phyloP scores from a whole-genome alignment of 768 basidiomycete species.

The Lentinula aciculospora region DNA sequence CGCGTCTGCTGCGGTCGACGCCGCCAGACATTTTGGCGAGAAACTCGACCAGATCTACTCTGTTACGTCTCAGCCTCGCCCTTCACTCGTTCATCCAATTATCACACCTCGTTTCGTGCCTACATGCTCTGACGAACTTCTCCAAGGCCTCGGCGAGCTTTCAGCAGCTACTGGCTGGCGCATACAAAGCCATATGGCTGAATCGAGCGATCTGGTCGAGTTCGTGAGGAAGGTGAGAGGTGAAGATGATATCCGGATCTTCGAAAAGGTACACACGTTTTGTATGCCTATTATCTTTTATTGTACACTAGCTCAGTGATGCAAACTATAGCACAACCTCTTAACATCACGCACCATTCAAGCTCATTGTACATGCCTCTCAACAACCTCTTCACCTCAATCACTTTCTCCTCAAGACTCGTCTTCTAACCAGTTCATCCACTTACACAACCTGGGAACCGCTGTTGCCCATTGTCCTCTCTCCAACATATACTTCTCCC shows the following conservation, averaged over 20 bases:
- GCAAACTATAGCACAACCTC: too few relatives aligned
- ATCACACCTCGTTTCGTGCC: slow-evolving; percentile 89
- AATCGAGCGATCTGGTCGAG: slow-evolving; percentile 70
- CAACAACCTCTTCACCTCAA: slow-evolving; percentile 54
- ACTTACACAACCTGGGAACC: slow-evolving; percentile 43
- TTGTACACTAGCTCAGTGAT: too few relatives aligned
- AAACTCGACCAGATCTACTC: slow-evolving; percentile 31
- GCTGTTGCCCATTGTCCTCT: slow-evolving; percentile 85
- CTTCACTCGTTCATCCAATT: slow-evolving; percentile 69
- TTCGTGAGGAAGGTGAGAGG: slow-evolving; percentile 61
- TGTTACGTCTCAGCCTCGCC: slow-evolving; percentile 32
- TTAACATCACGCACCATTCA: too few relatives aligned
- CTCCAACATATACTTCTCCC: slow-evolving; percentile 86
- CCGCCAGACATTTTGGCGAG: slow-evolving; percentile 51
- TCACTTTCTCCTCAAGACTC: not conserved
- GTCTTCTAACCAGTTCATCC: slow-evolving; percentile 11
- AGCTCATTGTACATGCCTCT: too few relatives aligned
- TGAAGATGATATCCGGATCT: slow-evolving; percentile 68
- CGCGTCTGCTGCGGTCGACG: slow-evolving; percentile 36
- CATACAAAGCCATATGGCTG: slow-evolving; percentile 81
- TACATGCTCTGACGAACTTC: slow-evolving; percentile 72
- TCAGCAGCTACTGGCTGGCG: slow-evolving; percentile 38
- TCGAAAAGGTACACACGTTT: slow-evolving; percentile 48
- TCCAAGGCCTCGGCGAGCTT: slow-evolving; percentile 56
- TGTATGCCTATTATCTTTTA: not conserved